These are phyloP conservation scores for Stephania japonica DNA, from an alignment of 164 flowering plant species.

Conservation along the genomic window DNA sequence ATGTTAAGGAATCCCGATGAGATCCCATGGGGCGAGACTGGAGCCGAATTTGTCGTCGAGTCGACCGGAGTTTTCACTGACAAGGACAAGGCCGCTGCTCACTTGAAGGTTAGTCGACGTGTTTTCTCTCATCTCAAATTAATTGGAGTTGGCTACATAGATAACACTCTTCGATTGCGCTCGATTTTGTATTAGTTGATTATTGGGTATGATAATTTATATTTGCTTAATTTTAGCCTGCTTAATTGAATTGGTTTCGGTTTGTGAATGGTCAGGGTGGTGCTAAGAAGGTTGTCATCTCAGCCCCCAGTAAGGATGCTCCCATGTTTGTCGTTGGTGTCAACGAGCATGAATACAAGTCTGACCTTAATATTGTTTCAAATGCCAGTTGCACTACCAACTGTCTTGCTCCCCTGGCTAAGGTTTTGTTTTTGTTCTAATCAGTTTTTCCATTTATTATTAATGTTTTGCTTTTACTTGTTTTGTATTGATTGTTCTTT, in stretches of 20 bases:
- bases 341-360: conserved; percentile 76
- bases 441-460: background rate
- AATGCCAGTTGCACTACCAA: conserved; percentile 98
- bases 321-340: conserved; percentile 99
- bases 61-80: conserved; percentile 72
- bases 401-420: conserved; percentile 91
- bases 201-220: background rate
- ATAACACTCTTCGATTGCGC: no score
- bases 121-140: background rate
- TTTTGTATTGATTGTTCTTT: background rate
- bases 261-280: conserved; percentile 59
- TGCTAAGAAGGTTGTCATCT: conserved; percentile 91
- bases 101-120: conserved; percentile 43
- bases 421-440: conserved; percentile 31
- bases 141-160: no score
- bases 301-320: conserved; percentile 94
- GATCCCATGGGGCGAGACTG: conserved; percentile 63
- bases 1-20: conserved; percentile 45
- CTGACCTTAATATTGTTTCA: conserved; percentile 69
- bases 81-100: conserved; percentile 73
- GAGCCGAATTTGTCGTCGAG: conserved; percentile 37
- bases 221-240: background rate
- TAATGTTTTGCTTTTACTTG: background rate
- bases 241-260: background rate
- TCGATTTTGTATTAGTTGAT: background rate